Conservation (phyloP, 192 early-diverging fungal species). For the Podila epigama region DNA sequence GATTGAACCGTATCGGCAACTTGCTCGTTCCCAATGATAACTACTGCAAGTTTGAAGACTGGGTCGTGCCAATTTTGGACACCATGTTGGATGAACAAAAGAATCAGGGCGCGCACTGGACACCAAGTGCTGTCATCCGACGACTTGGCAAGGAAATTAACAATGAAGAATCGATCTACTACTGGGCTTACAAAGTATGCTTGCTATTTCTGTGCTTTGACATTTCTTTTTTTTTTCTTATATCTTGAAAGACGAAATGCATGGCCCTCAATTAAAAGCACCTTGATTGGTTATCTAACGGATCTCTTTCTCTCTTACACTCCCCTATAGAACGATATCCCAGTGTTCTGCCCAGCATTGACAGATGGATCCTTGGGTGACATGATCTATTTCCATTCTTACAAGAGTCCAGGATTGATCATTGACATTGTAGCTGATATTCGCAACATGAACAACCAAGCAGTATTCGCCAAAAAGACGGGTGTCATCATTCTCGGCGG, state of each 20-base stretch:
- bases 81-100: slow-evolving; percentile 93
- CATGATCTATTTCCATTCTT: slow-evolving; percentile 99
- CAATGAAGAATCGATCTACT: slow-evolving; percentile 90
- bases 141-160: slow-evolving; percentile 91
- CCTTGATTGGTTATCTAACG: too few species aligned
- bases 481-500: slow-evolving; percentile 97
- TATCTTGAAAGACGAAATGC: too few species aligned
- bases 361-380: slow-evolving; percentile 98
- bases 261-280: too few species aligned
- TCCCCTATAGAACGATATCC: slow-evolving; percentile 86
- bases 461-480: slow-evolving; percentile 95
- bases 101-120: slow-evolving; percentile 75
- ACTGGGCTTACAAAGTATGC: slow-evolving; percentile 91
- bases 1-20: slow-evolving; percentile 97
- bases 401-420: slow-evolving; percentile 91
- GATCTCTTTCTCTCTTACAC: too few species aligned
- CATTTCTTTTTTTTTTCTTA: too few species aligned
- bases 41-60: slow-evolving; percentile 99
- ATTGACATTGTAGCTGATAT: slow-evolving; percentile 95
- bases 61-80: slow-evolving; percentile 95
- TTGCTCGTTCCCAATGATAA: slow-evolving; percentile 98
- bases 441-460: slow-evolving; percentile 88
- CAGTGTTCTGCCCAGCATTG: slow-evolving; percentile 96
- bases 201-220: too few species aligned
- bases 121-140: slow-evolving; percentile 90